Base-by-base conservation (phyloP, 768 basidiomycete species). In the Piloderma croceum region DNA sequence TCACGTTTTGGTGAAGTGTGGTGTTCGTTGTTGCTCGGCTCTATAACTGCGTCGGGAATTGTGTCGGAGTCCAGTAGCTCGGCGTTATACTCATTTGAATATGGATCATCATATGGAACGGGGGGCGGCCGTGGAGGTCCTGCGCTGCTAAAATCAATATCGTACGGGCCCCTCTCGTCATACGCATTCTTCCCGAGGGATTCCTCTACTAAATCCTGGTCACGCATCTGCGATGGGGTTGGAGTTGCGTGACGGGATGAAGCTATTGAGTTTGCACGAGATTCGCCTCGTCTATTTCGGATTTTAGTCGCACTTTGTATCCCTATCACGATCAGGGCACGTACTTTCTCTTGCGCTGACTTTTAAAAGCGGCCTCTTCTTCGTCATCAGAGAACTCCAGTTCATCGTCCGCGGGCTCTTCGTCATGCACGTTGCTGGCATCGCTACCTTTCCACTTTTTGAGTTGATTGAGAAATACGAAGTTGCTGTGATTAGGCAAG, bases 311-410 rank as follows among this genome's bases (percentile, higher is more conserved):
- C n/a, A n/a, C n/a, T n/a, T n/a, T n/a, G n/a, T n/a, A n/a, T n/a
- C n/a, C n/a, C n/a, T n/a, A n/a, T n/a, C n/a, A n/a, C 38, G 23
- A 24, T 24, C 44, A 49, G 21, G 15, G 20, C 44, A 56, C 74
- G 36, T 46, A 83, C 83, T 70, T 79, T 49, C 70, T 69, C 53
- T 83, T 86, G 34, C 74, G 52, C 36, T 66, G 66, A 38, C 74
- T 68, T 63, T 75, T 87, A 55, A 81, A 74, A 21, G 78, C 80
- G 13, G 79, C 77, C 59, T 98, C 94, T 40, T 81, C 74, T 58
- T 98, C 94, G 50, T 98, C 94, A 49, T 98, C 94, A 3, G 88
- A 91, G 62, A 93, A 98, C 57, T 98, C 94, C 22, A 89, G 54
- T 55, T 97, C 94, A 41, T 90, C 77, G 15, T 89, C 91, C 2